These are phyloP conservation scores for Calonectria pauciramosa DNA, from an alignment of 2,329 filamentous ascomycete species.

Conservation along the genomic window DNA sequence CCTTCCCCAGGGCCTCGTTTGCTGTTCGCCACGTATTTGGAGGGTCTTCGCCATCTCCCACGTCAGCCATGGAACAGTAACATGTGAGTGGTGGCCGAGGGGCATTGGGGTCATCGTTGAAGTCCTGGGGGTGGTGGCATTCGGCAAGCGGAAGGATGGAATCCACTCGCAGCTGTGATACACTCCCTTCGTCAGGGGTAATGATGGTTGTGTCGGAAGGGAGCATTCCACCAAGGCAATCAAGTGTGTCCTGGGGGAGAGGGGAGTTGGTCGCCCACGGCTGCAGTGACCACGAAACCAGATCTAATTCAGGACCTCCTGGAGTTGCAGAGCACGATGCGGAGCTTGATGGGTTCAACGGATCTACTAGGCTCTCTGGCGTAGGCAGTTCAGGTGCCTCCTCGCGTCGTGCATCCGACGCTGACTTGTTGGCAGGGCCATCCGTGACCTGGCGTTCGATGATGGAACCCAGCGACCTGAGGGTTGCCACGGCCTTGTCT, in stretches of 20 bases:
- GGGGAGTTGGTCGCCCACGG: not conserved
- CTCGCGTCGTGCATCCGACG: constrained; percentile 6
- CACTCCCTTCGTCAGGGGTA: not conserved
- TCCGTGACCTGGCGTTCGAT: constrained; percentile 33
- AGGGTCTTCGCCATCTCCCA: not conserved
- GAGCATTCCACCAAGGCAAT: not conserved
- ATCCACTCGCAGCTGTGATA: not conserved
- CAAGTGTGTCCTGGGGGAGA: not conserved
- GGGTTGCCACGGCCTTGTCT: constrained; percentile 34
- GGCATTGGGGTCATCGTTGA: not conserved
- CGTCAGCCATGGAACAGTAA: not conserved
- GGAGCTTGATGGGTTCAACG: not conserved
- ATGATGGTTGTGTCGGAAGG: not conserved
- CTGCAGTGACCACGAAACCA: not conserved
- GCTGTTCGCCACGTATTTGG: constrained; percentile 43
- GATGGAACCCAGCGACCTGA: constrained; percentile 32
- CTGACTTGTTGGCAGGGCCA: not conserved
- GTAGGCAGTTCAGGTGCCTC: not conserved
- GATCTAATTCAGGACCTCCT: not conserved
- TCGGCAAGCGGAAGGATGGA: not conserved
- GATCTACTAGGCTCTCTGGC: not conserved
- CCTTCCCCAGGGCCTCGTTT: constrained; percentile 37
- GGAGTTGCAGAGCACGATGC: constrained; percentile 1
- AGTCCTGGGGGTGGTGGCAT: not conserved
- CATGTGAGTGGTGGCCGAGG: not conserved